phyloP scores from a whole-genome alignment of 129 eudicot genomes.

The Rutidosis leptorrhynchoides region DNA sequence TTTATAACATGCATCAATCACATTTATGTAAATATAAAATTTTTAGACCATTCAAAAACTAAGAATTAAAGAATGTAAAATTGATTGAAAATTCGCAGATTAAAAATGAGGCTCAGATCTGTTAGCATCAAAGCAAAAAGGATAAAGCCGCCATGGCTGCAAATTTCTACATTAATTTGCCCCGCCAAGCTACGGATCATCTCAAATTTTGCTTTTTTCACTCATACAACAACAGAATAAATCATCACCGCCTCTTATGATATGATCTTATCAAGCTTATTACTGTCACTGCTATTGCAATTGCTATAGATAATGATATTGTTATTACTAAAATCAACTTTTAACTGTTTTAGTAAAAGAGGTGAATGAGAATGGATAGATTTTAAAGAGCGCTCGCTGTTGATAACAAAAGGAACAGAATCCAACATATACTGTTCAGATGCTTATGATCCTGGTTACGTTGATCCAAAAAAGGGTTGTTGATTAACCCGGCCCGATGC shows the following conservation, averaged over 20 bases:
- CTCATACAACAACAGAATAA: not conserved
- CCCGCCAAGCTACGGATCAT: constrained; percentile 8
- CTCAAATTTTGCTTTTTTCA: not conserved
- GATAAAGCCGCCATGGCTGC: constrained; percentile 10
- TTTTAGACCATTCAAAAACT: not conserved
- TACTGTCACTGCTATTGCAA: not conserved
- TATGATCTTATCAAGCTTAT: not conserved
- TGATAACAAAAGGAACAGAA: not conserved
- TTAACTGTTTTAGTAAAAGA: not conserved
- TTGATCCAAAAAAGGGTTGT: not conserved
- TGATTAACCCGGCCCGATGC: too few species aligned
- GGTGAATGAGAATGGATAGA: too few species aligned
- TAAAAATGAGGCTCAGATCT: constrained; percentile 4
- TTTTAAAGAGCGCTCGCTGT: not conserved
- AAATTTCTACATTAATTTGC: not conserved
- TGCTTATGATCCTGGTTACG: not conserved
- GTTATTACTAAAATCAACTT: not conserved
- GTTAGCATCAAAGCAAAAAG: not conserved
- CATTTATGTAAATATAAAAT: not conserved
- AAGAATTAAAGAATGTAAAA: not conserved
- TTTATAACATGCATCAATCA: not conserved
- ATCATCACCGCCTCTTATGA: not conserved
- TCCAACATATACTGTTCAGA: not conserved
- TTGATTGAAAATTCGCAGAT: not conserved
- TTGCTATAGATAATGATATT: too few species aligned